Evolutionary conservation across 1,284 basidiomycete species (phyloP), one percentile per base, ranked within the genome.

Genomic region (Cryptococcus sp.): DNA sequence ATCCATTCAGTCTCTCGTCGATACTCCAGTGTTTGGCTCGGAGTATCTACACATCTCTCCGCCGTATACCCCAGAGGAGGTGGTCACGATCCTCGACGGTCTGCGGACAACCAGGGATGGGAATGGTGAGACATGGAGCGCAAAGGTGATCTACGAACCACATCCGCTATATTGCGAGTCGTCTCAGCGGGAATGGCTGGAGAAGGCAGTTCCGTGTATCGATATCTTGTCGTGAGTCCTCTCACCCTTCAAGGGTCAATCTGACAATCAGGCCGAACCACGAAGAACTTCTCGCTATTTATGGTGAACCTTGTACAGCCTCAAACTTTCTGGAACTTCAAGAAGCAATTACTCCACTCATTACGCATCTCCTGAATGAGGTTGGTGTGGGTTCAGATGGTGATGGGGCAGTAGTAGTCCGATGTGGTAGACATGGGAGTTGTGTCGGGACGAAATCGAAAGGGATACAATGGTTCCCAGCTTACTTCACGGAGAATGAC

Each of bases 71-170:
- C 54, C 63, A 1, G 56, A 64, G 36, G 59, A 63, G 13, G 52
- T 72, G 10, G 39, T 52, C 5, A 41, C 24, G 2, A 47, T 72
- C 2, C 45, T 64, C 11, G 36, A 24, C 16, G 61, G 67, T 28
- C 46, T 63, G 0, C 36, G 36, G 16, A 19, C 18, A 7, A 19
- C 16, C 21, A 31, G 14, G 25, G n/a, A 39, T 25, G 41, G 37
- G 36, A 16, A 45, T 39, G 28, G 21, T 14, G 23, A 50, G 21
- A 25, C 45, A 3, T 73, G 71, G 71, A 21, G 18, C 2, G 69
- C 71, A 0, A 62, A 60, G 32, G 55, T 72, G 9, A 65, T 67
- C 1, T 73, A 63, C 53, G 71, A 72, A 56, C 71, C 71, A 19
- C 56, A 63, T 9, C 71, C 71, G 13, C 55, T 57, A 2, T 58